These are phyloP conservation scores for Parasitella parasitica DNA, from an alignment of 371 early-diverging fungal species.

Conservation along the genomic window DNA sequence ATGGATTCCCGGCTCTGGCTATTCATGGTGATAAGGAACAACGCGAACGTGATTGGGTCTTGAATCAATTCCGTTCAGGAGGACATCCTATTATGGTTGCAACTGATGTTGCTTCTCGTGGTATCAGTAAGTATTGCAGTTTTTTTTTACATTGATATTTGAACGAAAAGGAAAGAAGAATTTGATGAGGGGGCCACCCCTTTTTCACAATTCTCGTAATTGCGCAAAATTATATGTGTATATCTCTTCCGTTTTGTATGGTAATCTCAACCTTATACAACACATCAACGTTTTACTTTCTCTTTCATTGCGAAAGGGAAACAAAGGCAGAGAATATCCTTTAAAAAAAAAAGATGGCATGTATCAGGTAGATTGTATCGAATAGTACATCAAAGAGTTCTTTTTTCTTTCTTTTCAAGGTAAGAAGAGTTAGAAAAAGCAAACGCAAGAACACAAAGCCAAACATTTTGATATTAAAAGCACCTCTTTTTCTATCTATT, in stretches of 20 bases:
- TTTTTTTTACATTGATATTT: not conserved
- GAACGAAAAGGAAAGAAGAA: not conserved
- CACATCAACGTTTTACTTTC: not conserved
- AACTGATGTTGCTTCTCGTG: constrained; percentile 99
- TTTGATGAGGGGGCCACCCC: not conserved
- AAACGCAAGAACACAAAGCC: not conserved
- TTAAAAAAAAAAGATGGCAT: not conserved
- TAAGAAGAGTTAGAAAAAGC: not conserved
- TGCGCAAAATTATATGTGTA: not conserved
- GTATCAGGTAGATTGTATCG: not conserved
- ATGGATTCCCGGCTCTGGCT: constrained; percentile 96
- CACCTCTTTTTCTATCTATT: not conserved
- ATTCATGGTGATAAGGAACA: constrained; percentile 99
- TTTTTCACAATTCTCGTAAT: constrained; percentile 8
- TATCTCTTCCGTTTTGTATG: constrained; percentile 1
- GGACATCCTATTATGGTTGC: constrained; percentile 96
- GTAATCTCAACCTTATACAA: not conserved
- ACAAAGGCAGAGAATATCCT: not conserved
- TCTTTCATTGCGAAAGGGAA: not conserved
- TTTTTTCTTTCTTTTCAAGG: not conserved
- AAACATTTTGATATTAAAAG: not conserved
- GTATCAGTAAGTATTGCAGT: constrained; percentile 83
- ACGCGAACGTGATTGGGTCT: constrained; percentile 97
- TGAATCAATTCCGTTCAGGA: constrained; percentile 90
- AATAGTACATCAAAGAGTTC: not conserved